Conservation (phyloP, 495 filamentous ascomycete genomes). For the Penicillium parvum region DNA sequence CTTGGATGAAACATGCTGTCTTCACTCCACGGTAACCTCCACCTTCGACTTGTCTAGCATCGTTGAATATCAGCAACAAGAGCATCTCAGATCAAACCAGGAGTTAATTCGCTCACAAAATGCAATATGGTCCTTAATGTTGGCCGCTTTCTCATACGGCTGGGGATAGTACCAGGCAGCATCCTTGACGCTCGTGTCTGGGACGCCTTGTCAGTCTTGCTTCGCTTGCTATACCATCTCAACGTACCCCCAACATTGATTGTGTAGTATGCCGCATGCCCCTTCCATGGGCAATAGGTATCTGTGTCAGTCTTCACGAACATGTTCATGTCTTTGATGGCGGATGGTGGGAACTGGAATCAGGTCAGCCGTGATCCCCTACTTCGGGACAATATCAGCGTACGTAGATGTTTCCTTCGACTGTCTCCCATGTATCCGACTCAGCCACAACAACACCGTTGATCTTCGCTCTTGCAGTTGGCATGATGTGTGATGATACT, state of each 20-base stretch:
- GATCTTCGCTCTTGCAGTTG: slow-evolving; percentile 54
- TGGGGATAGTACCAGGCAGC: slow-evolving; percentile 66
- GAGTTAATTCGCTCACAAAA: slow-evolving; percentile 51
- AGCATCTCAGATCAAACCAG: background rate
- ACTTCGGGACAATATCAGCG: background rate
- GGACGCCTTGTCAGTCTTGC: slow-evolving; percentile 10
- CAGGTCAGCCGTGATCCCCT: background rate
- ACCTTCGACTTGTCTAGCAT: slow-evolving; percentile 17
- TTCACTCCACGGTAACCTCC: slow-evolving; percentile 8
- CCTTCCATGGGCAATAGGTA: slow-evolving; percentile 66
- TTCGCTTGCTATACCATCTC: slow-evolving; percentile 2
- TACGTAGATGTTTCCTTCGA: slow-evolving; percentile 73
- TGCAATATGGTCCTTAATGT: slow-evolving; percentile 60
- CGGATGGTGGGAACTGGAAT: slow-evolving; percentile 31
- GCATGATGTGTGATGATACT: slow-evolving; percentile 22
- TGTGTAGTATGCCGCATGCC: slow-evolving; percentile 63
- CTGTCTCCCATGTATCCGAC: slow-evolving; percentile 56
- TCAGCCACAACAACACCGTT: slow-evolving; percentile 57
- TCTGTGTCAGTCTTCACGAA: slow-evolving; percentile 46
- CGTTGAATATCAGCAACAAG: no score
- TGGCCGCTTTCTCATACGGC: slow-evolving; percentile 51
- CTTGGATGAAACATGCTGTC: no score
- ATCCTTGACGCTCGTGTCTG: slow-evolving; percentile 51
- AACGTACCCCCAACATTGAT: slow-evolving; percentile 52
- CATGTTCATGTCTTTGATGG: slow-evolving; percentile 39